Evolutionary conservation across 2,329 filamentous ascomycete genomes (phyloP).

Genomic region (Nemania sp.): DNA sequence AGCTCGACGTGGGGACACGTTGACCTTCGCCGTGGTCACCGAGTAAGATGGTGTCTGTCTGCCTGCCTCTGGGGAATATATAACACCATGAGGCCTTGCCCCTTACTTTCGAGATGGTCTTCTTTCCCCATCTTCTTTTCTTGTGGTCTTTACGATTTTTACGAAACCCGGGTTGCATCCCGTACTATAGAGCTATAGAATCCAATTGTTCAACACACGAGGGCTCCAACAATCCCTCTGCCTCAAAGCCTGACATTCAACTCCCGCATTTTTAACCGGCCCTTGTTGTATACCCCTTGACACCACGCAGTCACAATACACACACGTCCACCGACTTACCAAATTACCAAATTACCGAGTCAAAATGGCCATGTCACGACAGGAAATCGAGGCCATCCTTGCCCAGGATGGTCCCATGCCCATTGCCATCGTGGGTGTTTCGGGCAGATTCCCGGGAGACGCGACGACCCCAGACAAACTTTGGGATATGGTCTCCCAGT

Average conservation of each 20-base stretch:
- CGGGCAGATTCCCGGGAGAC: slow-evolving; percentile 39
- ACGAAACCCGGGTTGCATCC: slow-evolving; percentile 24
- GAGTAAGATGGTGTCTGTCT: no score
- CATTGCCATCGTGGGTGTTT: slow-evolving; percentile 37
- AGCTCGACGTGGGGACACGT: slow-evolving; percentile 26
- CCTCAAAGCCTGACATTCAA: slow-evolving; percentile 27
- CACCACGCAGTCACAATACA: slow-evolving; percentile 7
- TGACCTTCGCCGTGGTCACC: background rate
- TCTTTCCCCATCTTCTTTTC: slow-evolving; percentile 24
- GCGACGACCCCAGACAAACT: slow-evolving; percentile 36
- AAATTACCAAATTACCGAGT: slow-evolving; percentile 10
- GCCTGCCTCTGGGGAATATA: slow-evolving; percentile 19
- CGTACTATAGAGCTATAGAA: slow-evolving; percentile 27
- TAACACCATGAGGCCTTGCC: slow-evolving; percentile 20
- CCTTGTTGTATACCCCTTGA: slow-evolving; percentile 21
- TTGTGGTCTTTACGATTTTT: slow-evolving; percentile 32
- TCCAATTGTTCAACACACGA: slow-evolving; percentile 31
- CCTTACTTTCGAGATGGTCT: slow-evolving; percentile 1
- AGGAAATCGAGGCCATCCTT: slow-evolving; percentile 34
- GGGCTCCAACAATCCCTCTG: slow-evolving; percentile 26
- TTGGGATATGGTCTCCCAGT: slow-evolving; percentile 37
- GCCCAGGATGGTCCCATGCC: slow-evolving; percentile 36
- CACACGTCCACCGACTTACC: background rate
- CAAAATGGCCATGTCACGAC: slow-evolving; percentile 29
- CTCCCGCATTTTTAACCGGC: slow-evolving; percentile 23